Evolutionary conservation across 257 asterid species (phyloP), one percentile per base, ranked within the genome.

Genomic region (Leonotis leonurus): DNA sequence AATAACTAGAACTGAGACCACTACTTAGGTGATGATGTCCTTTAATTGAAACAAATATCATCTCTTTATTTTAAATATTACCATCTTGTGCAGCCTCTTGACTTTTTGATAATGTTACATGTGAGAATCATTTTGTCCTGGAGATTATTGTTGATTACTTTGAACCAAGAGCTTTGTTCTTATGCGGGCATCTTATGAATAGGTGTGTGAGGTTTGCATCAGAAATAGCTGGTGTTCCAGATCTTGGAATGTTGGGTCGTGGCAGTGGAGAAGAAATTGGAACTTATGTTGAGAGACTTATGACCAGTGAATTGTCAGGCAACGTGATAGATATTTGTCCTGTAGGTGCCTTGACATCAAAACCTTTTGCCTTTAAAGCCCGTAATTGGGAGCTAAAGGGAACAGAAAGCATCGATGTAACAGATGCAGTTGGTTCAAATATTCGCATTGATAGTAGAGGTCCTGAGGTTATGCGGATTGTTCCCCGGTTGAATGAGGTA

Each of bases 221-320:
- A 26, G 97, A 93, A 80, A 48, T 93, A 50, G 99, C 99, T 65
- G 99, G 99, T 25, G 95, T 87, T 70, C 83, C 87, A 76, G 99
- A 93, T 76, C 96, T 93, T 64, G 99, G 99, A 63, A 82, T 93
- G 84, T 72, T 93, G 74, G 99, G 99, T 29, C 99, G 99, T 79
- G 99, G 99, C 40, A 93, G 99, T 70, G 99, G 97, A 71, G 99
- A 93, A 87, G 99, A 93, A 81, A 93, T 93, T 52, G 99, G 99
- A 65, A 93, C 99, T 58, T 93, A 93, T 63, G 99, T 93, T 50
- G 99, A 89, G 75, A 83, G 68, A 57, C 95, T 93, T 46, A 93
- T 93, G 99, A 85, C 96, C 62, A 93, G 99, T 82, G 99, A 93
- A 77, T 80, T 93, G 69, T 93, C 99, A 9, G 99, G 99, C 60